phyloP scores from a whole-genome alignment of 106 monocot species.

The Triglochin maritima region DNA sequence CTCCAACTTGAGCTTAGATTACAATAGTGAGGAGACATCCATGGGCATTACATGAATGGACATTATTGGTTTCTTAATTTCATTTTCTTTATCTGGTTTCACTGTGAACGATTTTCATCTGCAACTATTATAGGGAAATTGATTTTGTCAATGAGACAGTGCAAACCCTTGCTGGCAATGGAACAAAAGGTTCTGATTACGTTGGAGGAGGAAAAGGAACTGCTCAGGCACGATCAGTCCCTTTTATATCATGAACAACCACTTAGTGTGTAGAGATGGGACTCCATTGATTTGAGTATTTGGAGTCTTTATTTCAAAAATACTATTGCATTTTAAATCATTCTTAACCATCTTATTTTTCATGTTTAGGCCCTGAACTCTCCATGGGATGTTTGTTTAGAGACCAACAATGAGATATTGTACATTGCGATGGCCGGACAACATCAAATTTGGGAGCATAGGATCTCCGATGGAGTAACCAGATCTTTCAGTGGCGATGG shows the following conservation, averaged over 20 bases:
- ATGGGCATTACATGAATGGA: no score
- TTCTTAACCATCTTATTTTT: no score
- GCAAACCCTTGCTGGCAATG: constrained; percentile 89
- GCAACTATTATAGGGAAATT: constrained; percentile 44
- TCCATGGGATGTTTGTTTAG: constrained; percentile 96
- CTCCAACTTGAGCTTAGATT: no score
- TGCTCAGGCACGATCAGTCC: constrained; percentile 34
- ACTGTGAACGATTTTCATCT: neutral
- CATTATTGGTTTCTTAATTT: no score
- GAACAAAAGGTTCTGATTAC: constrained; percentile 94
- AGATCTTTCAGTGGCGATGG: constrained; percentile 86
- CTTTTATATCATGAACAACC: no score
- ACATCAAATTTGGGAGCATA: constrained; percentile 92
- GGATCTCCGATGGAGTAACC: constrained; percentile 43
- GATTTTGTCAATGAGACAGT: constrained; percentile 89
- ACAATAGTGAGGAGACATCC: no score
- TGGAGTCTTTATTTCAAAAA: no score
- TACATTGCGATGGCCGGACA: constrained; percentile 99
- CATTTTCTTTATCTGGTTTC: neutral
- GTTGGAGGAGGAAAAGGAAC: constrained; percentile 63
- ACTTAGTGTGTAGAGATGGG: no score
- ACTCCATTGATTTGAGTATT: no score
- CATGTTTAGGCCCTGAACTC: constrained; percentile 75
- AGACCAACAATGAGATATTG: constrained; percentile 48
- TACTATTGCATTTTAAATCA: no score